Base-by-base conservation (phyloP, 2,329 filamentous ascomycete species). In the Simplicillium aogashimaense region DNA sequence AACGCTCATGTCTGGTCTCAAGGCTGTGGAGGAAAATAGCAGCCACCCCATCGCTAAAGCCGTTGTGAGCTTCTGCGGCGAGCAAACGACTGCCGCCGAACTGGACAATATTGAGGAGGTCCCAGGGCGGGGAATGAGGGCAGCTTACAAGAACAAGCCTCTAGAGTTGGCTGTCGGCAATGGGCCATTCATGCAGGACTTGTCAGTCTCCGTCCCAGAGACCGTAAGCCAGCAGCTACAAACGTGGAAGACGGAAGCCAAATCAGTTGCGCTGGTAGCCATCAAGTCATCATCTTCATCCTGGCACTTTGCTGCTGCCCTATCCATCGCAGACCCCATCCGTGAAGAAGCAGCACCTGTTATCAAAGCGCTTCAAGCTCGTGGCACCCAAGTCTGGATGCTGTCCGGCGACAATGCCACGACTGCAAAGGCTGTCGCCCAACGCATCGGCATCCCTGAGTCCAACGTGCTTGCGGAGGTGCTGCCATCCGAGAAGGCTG, bases 361-460 rank as follows among this genome's bases (percentile, higher is more conserved):
- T 14, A 73, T 94, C 43, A 59, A 63, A 7, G 69, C 78, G 2
- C 74, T 95, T 1, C 72, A 76, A 34, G 60, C 70, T 4, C 74
- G 74, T 13, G 78, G 82, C 15, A 80, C 84, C 36, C 75, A 80
- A 28, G 83, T 94, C 4, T 95, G 83, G 78, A 94, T 95, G 86
- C 79, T 95, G 30, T 94, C 87, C 0, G 89, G 89, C 25, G 89
- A 95, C 65, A 95, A 95, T 54, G 65, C 69, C n/a, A 79, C 69
- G n/a, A 95, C 89, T 1, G 89, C 89, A 2, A 69, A 73, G 15
- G 86, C 87, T 0, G 86, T 95, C 3, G 89, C 84, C 1, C 64
- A 70, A 2, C 76, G 77, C 52, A 70, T 95, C 14, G 86, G 86
- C 16, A 95, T 95, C 47, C 72, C 78, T 0, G 53, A 68, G 1